Conservation (phyloP, 176 grass and related monocot genomes). For the Hordeum vulgare region DNA sequence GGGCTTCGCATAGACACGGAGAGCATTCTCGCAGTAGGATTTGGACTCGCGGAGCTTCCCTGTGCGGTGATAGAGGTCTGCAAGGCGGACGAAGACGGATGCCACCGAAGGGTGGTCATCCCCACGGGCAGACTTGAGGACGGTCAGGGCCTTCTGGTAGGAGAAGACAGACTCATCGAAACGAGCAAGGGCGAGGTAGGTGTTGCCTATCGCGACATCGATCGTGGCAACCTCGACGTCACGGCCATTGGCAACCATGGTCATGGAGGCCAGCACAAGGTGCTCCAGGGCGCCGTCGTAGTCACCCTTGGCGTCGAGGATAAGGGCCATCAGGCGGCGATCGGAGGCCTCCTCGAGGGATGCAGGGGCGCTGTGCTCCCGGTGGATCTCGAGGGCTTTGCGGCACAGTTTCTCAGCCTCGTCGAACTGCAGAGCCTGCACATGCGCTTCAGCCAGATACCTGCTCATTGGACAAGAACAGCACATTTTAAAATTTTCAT, state of each 20-base stretch:
- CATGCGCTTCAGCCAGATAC: constrained; percentile 89
- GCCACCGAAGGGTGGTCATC: constrained; percentile 80
- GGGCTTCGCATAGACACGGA: constrained; percentile 64
- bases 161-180: constrained; percentile 99
- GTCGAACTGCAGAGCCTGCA: constrained; percentile 91
- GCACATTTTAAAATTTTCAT: not conserved
- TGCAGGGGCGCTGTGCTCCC: constrained; percentile 73
- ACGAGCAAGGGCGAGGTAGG: constrained; percentile 77
- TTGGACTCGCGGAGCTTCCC: constrained; percentile 82
- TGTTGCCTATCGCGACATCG: constrained; percentile 77
- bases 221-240: constrained; percentile 81
- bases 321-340: constrained; percentile 87
- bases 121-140: constrained; percentile 76
- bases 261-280: constrained; percentile 96
- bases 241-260: constrained; percentile 74
- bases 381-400: constrained; percentile 83
- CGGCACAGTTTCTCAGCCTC: constrained; percentile 90
- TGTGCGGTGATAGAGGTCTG: constrained; percentile 78
- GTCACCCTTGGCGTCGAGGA: constrained; percentile 90
- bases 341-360: constrained; percentile 94
- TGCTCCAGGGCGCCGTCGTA: constrained; percentile 85
- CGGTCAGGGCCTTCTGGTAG: constrained; percentile 89
- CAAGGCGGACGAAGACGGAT: constrained; percentile 78
- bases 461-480: constrained; percentile 28
- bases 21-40: constrained; percentile 91